These are phyloP conservation scores for Ceratocystis cubensis DNA, from an alignment of 2,329 filamentous ascomycete species.

Conservation along the genomic window DNA sequence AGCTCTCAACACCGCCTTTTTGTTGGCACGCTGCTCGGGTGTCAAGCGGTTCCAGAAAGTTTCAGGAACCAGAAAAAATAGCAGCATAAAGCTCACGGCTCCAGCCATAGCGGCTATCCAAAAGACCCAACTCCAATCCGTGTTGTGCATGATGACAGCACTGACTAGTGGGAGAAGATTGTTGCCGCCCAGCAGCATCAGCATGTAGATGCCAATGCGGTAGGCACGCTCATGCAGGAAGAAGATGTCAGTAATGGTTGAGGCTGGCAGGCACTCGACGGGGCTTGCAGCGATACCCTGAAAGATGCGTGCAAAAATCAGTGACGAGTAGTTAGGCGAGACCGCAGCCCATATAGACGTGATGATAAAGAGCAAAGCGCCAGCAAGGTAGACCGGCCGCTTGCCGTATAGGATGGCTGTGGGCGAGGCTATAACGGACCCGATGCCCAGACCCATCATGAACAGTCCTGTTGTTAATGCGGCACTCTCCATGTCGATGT, in stretches of 20 bases:
- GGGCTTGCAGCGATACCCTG: slow-evolving; percentile 81
- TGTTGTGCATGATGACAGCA: slow-evolving; percentile 64
- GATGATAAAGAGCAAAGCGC: slow-evolving; percentile 62
- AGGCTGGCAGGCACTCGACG: slow-evolving; percentile 83
- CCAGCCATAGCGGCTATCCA: slow-evolving; percentile 78
- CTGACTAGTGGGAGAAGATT: slow-evolving; percentile 80
- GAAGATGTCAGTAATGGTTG: slow-evolving; percentile 79
- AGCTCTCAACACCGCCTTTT: slow-evolving; percentile 29
- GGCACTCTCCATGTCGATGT: slow-evolving; percentile 57
- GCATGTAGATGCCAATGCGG: slow-evolving; percentile 82
- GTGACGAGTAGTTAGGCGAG: slow-evolving; percentile 68
- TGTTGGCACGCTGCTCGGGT: slow-evolving; percentile 37
- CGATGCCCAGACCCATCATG: slow-evolving; percentile 85
- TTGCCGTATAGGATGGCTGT: slow-evolving; percentile 89
- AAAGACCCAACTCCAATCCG: slow-evolving; percentile 85
- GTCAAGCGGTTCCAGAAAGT: slow-evolving; percentile 81
- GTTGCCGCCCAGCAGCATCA: slow-evolving; percentile 78
- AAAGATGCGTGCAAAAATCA: slow-evolving; percentile 71
- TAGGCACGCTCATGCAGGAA: slow-evolving; percentile 91
- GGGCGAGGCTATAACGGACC: slow-evolving; percentile 71
- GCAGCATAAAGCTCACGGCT: slow-evolving; percentile 52
- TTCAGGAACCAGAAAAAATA: slow-evolving; percentile 88
- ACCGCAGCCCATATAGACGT: slow-evolving; percentile 74
- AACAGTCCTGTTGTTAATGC: slow-evolving; percentile 82
- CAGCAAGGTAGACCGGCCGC: slow-evolving; percentile 72